Conservation (phyloP, 2,329 filamentous ascomycete species). For the Atkinsonella hypoxylon region DNA sequence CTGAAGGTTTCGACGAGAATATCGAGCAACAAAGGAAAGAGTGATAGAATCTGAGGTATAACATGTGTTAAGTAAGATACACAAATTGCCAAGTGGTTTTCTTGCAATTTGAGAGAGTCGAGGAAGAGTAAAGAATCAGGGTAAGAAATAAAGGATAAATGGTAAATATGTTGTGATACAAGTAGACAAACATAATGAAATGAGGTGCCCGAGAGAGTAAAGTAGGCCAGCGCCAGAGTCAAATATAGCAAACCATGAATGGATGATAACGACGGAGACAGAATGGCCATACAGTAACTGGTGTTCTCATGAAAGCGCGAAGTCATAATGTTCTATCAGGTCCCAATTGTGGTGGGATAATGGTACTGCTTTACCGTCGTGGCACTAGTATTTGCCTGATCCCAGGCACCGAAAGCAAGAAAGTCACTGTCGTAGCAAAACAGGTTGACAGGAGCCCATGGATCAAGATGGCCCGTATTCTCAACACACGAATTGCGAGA, state of each 20-base stretch:
- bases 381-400: neutral
- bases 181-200: too few relatives aligned
- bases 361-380: neutral
- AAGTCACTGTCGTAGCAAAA: neutral
- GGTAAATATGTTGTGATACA: too few relatives aligned
- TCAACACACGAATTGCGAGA: neutral
- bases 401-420: slow-evolving; percentile 1
- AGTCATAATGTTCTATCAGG: neutral
- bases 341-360: neutral
- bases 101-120: neutral
- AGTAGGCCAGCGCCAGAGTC: too few relatives aligned
- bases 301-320: neutral
- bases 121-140: neutral
- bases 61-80: neutral
- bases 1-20: neutral
- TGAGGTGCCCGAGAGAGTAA: too few relatives aligned
- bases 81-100: neutral
- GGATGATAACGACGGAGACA: neutral
- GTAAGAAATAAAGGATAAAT: neutral
- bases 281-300: neutral
- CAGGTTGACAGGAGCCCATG: neutral
- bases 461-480: neutral
- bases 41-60: neutral
- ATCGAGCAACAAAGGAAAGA: neutral
- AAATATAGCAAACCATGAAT: neutral